Evolutionary conservation across 2,329 filamentous ascomycete species (phyloP).

Genomic region (Penicillium digitatum): DNA sequence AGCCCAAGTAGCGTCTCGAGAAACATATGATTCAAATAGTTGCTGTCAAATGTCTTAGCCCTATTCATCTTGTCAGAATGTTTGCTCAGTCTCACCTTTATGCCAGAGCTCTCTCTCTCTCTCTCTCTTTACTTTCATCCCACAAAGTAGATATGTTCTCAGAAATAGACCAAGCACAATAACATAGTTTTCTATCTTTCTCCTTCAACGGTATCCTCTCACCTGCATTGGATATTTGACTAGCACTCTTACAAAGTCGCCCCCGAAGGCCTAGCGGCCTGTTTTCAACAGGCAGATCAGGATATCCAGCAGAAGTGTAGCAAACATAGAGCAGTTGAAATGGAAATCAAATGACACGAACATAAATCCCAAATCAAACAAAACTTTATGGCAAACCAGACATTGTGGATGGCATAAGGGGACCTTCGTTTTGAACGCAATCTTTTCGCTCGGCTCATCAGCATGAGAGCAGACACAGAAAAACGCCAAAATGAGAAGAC

Average conservation of each 20-base stretch:
- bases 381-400: background rate
- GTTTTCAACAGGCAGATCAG: background rate
- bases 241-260: slow-evolving; percentile 5
- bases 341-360: background rate
- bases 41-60: background rate
- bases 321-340: background rate
- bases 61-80: background rate
- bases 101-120: background rate
- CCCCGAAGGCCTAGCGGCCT: background rate
- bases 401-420: background rate
- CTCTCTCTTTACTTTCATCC: background rate
- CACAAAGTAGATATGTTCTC: too few relatives aligned
- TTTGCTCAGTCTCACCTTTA: background rate
- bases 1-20: background rate
- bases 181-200: background rate
- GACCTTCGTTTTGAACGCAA: background rate
- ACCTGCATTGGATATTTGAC: background rate
- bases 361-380: background rate
- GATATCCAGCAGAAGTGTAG: background rate
- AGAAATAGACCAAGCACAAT: background rate
- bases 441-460: background rate
- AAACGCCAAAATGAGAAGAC: background rate
- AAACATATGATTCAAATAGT: too few relatives aligned
- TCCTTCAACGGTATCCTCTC: background rate
- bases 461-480: background rate